phyloP scores from a whole-genome alignment of 2,329 filamentous ascomycete genomes.

The Daldinia eschscholtzii region DNA sequence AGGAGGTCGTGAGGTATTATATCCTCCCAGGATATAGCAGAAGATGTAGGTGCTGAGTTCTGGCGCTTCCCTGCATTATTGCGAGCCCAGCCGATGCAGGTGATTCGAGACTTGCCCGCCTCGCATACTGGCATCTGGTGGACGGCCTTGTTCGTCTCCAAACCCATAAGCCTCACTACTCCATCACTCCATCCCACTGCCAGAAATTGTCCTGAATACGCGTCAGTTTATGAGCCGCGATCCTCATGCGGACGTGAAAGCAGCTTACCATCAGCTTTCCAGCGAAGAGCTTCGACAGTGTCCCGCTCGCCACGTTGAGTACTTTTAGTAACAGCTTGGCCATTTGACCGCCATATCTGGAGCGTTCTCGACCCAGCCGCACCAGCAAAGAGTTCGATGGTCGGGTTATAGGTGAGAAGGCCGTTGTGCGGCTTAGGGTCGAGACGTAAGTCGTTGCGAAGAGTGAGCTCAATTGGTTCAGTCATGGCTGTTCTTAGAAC shows the following conservation, averaged over 20 bases:
- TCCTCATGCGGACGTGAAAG: background rate
- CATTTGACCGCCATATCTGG: constrained; percentile 81
- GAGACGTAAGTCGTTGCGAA: constrained; percentile 70
- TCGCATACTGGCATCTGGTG: constrained; percentile 74
- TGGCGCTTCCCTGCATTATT: constrained; percentile 56
- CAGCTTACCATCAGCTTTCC: constrained; percentile 75
- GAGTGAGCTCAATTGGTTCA: constrained; percentile 56
- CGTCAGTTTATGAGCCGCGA: constrained; percentile 33
- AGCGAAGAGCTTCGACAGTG: constrained; percentile 65
- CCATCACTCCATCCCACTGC: constrained; percentile 89
- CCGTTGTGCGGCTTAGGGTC: constrained; percentile 66
- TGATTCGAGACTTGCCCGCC: constrained; percentile 58
- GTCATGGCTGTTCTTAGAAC: constrained; percentile 45
- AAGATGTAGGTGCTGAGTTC: constrained; percentile 31
- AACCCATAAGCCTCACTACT: constrained; percentile 78
- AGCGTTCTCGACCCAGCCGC: constrained; percentile 77
- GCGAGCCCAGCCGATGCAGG: constrained; percentile 67
- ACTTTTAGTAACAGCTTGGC: constrained; percentile 72
- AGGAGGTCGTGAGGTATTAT: constrained; percentile 49
- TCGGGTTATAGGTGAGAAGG: constrained; percentile 81
- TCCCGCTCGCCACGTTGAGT: constrained; percentile 60
- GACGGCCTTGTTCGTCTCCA: constrained; percentile 84
- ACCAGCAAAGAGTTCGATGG: constrained; percentile 84
- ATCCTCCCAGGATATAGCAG: constrained; percentile 50
- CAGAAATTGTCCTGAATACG: constrained; percentile 74